Percentiles rank a stretch among this genome's conserved stretches.
Conservation (phyloP, 1,139 yeast genomes). For the Suhomyces atakaporum region DNA sequence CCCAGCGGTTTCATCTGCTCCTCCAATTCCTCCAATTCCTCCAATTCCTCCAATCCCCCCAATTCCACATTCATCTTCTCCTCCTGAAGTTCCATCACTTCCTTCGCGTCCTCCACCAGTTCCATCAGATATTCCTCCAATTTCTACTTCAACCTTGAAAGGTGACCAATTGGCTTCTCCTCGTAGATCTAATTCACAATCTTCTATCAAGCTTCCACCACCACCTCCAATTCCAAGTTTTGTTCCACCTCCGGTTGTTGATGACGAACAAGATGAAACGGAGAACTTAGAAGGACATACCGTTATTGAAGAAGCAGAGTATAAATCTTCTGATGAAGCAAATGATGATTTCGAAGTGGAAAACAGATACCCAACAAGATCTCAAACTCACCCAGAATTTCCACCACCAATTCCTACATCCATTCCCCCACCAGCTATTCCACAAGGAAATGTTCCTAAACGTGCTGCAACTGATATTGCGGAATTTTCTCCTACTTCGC, state of each 20-base stretch:
- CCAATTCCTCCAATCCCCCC: conserved; percentile 19
- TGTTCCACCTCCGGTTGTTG: conserved; percentile 13
- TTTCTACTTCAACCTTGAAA: conserved; percentile 12
- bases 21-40: conserved; percentile 11
- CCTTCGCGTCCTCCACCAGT: conserved; percentile 18
- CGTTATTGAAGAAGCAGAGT: conserved; percentile 4
- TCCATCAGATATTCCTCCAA: conserved; percentile 12
- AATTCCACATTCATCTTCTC: conserved; percentile 6
- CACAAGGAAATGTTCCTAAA: conserved; percentile 11
- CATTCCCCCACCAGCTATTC: conserved; percentile 19
- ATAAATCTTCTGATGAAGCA: conserved; percentile 9
- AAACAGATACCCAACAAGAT: conserved; percentile 3
- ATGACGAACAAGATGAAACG: conserved; percentile 2
- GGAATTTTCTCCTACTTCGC: conserved; percentile 17
- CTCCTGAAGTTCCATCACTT: conserved; percentile 14
- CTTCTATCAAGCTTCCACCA: conserved; percentile 6
- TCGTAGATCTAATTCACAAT: conserved; percentile 2
- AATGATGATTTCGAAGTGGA: not conserved
- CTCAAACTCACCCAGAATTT: conserved; percentile 10
- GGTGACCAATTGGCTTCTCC: conserved; percentile 6
- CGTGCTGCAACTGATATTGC: conserved; percentile 28
- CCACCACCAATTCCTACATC: conserved; percentile 15
- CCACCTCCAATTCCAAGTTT: conserved; percentile 12
- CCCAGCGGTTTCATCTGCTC: conserved; percentile 12
- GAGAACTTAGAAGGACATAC: conserved; percentile 1